A percentile compares a stretch with the other conserved stretches of the same genome.
phyloP scores from a whole-genome alignment of 2,329 filamentous ascomycete species.

The Apiospora saccharicola region DNA sequence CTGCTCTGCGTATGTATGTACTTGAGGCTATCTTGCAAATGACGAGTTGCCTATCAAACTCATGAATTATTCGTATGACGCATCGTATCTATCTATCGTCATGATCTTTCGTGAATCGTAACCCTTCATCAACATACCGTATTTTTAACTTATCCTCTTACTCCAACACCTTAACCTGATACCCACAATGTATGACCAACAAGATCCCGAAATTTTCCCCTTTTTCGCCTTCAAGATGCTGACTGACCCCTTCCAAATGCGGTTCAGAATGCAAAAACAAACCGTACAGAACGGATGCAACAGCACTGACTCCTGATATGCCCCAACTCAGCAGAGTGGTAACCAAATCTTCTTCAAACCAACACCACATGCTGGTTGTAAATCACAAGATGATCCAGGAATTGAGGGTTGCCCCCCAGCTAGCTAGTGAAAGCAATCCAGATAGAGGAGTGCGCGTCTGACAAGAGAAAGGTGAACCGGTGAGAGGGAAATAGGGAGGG shows the following conservation, averaged over 20 bases:
- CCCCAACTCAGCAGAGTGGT: neutral
- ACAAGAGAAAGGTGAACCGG: neutral
- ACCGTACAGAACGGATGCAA: neutral
- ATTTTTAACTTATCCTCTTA: neutral
- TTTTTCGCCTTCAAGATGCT: neutral
- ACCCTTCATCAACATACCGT: neutral
- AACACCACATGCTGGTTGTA: neutral
- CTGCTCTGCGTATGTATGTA: neutral
- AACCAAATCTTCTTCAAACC: neutral
- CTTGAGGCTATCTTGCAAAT: neutral
- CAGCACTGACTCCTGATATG: neutral
- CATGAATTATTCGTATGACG: neutral
- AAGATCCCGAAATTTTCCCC: neutral
- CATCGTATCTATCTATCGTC: neutral
- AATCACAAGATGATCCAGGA: neutral
- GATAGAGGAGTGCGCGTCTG: neutral
- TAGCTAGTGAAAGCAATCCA: neutral
- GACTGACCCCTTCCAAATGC: neutral
- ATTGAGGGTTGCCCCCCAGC: neutral
- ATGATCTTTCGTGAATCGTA: slow-evolving; percentile 1
- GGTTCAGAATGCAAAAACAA: neutral
- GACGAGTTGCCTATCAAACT: neutral
- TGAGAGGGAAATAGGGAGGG: neutral
- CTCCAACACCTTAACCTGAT: neutral
- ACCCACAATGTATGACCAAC: neutral